These are phyloP conservation scores for Pisolithus microcarpus DNA, from an alignment of 768 basidiomycete genomes.

Conservation along the genomic window DNA sequence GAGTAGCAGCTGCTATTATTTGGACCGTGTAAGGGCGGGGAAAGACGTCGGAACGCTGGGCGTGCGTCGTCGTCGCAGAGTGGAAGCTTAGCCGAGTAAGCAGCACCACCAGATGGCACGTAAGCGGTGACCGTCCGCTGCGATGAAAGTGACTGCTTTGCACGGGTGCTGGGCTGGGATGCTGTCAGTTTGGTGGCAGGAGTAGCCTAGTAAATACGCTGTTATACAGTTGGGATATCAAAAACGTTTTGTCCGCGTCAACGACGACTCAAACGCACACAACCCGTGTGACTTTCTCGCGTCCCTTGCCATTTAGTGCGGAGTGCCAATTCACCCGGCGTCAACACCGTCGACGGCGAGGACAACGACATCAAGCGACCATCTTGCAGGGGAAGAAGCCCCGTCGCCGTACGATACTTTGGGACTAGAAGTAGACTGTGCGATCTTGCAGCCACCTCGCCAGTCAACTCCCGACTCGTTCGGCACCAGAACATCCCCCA, in stretches of 20 bases:
- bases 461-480: too few species aligned
- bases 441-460: too few species aligned
- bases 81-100: too few species aligned
- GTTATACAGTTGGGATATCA: slow-evolving; percentile 18
- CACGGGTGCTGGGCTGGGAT: slow-evolving; percentile 3
- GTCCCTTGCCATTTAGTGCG: slow-evolving; percentile 9
- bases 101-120: too few species aligned
- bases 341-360: not conserved
- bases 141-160: not conserved
- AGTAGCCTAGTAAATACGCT: slow-evolving; percentile 15
- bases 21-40: not conserved
- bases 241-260: slow-evolving; percentile 20
- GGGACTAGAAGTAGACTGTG: too few species aligned
- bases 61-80: not conserved
- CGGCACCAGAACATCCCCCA: too few species aligned
- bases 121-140: not conserved
- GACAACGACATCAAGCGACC: too few species aligned
- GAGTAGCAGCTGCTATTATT: not conserved
- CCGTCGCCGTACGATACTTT: too few species aligned
- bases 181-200: slow-evolving; percentile 10
- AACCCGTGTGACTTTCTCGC: slow-evolving; percentile 21
- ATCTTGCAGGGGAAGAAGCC: not conserved
- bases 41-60: not conserved
- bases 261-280: slow-evolving; percentile 1
- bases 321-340: not conserved